Base-by-base conservation (phyloP, 2,329 filamentous ascomycete genomes). In the Sphaerulina musiva region DNA sequence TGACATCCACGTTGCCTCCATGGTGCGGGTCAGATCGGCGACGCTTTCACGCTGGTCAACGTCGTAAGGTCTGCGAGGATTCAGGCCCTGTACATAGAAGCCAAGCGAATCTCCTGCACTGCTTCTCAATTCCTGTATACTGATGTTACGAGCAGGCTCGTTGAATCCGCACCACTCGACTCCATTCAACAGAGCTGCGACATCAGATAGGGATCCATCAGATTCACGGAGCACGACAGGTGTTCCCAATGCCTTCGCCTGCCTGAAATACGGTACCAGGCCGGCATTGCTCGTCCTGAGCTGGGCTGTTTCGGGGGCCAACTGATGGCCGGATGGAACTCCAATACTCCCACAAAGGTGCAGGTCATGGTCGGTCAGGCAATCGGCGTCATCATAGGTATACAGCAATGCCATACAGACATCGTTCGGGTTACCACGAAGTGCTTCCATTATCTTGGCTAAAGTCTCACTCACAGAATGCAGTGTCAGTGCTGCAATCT, bases 81-180 rank as follows among this genome's bases (percentile, higher is more conserved):
- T 65, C 2, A 40, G 50, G 7, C 59, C 62, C n/a, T 59, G 56
- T n/a, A 64, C 49, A 38, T 54, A 56, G 50, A 65, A 64, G 2
- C 62, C 63, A 8, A 64, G 51, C 8, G 23, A 23, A 17, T 36
- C 34, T 36, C 34, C 34, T n/a, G 12, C 4, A 36, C 12, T 36
- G 3, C 34, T 36, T 36, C 34, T 36, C 34, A 36, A 36, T 9
- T 36, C 34, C 34, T 36, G 34, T 36, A 64, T 42, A 20, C 59
- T 50, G 17, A 63, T 38, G 5, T 49, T 46, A 29, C 45, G 51
- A 12, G 59, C 56, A 7, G 55, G 50, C 38, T 63, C 61, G 11
- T 55, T 58, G 23, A 55, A 61, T 0, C 64, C 64, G 29, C 50
- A 45, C 63, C 63, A 65, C 1, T 44, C 36, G 12, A 66, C 40